Base-by-base conservation (phyloP, 805 yeast genomes). In the Candida oleophila region DNA sequence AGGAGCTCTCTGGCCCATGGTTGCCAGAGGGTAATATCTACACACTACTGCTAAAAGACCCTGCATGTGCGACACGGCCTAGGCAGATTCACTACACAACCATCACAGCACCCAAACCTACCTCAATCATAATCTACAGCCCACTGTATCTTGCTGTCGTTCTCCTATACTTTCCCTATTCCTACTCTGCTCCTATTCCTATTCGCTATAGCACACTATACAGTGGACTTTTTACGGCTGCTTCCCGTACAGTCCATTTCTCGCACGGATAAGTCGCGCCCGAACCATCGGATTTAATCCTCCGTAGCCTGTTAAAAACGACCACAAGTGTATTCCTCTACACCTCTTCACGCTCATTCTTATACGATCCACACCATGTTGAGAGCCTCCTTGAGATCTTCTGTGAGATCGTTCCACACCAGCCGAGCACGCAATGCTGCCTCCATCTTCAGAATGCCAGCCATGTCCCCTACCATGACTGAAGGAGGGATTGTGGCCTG, bases 401-500 rank as follows among this genome's bases (percentile, higher is more conserved):
- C 49, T 21, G 38, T 35, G 34, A 51, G 60, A 11, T 59, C 64
- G 44, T 62, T 80, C 54, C 72, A 68, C 50, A 43, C 52, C 14
- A 50, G 64, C n/a, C 46, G 54, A 11, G 42, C 47, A 4, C 51
- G 53, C 42, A 38, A 44, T 36, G 76, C 69, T 2, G 81, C 78
- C 3, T 60, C 70, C 18, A 66, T 73, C 33, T 89, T 89, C 70
- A 83, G 76, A 45, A 92, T 92, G 98, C 99, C 99, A 3, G 97
- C 99, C 21, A 89, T 92, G 97, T 91, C 97, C 3, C 99, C 99
- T 38, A 92, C 99, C 4, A 92, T 92, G 99, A 89, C 90, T 25
- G 88, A 84, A 62, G 99, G 99, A 36, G 97, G 96, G 4, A 79
- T 92, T 53, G 88, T 89, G 11, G 76, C 82, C 45, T 92, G 99